Conservation (phyloP, 495 filamentous ascomycete genomes). For the Amniculicola lignicola region DNA sequence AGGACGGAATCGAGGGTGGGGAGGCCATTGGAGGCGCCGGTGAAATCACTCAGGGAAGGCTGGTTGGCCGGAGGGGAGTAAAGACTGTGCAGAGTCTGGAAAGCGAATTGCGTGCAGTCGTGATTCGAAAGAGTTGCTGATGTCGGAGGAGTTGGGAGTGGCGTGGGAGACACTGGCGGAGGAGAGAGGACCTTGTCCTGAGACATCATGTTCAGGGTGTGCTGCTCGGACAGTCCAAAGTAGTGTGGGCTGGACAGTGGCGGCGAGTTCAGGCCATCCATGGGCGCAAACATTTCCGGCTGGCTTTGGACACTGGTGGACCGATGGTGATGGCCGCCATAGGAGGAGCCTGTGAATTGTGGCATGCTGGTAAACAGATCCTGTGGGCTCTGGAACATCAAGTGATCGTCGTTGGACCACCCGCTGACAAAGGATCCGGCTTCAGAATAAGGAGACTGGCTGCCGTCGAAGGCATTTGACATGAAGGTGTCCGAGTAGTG, state of each 20-base stretch:
- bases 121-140: slow-evolving; percentile 16
- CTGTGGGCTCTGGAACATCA: slow-evolving; percentile 27
- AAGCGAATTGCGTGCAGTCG: slow-evolving; percentile 33
- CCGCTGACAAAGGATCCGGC: slow-evolving; percentile 23
- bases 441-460: slow-evolving; percentile 29
- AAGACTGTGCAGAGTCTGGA: slow-evolving; percentile 27
- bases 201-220: slow-evolving; percentile 5
- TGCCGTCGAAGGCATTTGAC: slow-evolving; percentile 20
- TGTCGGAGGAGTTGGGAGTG: slow-evolving; percentile 26
- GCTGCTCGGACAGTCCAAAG: slow-evolving; percentile 19
- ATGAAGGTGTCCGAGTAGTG: slow-evolving; percentile 31
- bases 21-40: slow-evolving; percentile 16
- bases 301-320: slow-evolving; percentile 29
- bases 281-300: slow-evolving; percentile 20
- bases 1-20: slow-evolving; percentile 31
- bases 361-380: slow-evolving; percentile 22
- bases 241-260: slow-evolving; percentile 24
- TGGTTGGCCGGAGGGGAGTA: slow-evolving; percentile 28
- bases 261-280: slow-evolving; percentile 22
- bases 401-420: slow-evolving; percentile 27
- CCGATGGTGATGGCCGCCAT: slow-evolving; percentile 6
- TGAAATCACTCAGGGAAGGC: slow-evolving; percentile 25
- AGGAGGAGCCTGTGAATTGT: slow-evolving; percentile 10
- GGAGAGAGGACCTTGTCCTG: slow-evolving; percentile 24
- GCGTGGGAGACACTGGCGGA: slow-evolving; percentile 15